phyloP scores from a whole-genome alignment of 2,329 filamentous ascomycete species.

The Eurotiales sp. region DNA sequence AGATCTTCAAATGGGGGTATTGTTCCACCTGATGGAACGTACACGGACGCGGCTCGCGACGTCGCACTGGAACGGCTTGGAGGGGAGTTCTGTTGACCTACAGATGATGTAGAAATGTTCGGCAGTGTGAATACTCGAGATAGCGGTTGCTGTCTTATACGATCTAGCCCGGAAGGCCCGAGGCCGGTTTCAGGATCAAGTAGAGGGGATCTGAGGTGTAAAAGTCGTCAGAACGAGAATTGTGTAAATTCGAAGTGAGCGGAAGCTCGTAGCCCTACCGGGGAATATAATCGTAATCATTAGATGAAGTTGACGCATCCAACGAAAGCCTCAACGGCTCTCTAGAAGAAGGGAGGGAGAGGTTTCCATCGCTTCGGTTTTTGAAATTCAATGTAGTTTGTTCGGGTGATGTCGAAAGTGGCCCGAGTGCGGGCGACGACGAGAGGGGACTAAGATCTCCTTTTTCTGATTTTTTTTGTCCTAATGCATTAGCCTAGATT shows the following conservation, averaged over 20 bases:
- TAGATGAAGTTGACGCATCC: constrained; percentile 58
- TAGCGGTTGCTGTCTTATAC: constrained; percentile 83
- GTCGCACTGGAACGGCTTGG: constrained; percentile 66
- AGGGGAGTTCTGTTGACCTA: constrained; percentile 60
- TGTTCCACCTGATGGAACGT: constrained; percentile 58
- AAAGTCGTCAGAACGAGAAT: constrained; percentile 14
- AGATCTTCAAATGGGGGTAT: constrained; percentile 82
- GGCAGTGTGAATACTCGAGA: constrained; percentile 63
- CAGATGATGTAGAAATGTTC: constrained; percentile 60
- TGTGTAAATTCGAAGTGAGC: background rate
- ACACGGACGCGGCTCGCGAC: constrained; percentile 50
- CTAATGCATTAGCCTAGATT: constrained; percentile 10
- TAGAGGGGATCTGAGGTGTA: constrained; percentile 64
- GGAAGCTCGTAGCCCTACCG: constrained; percentile 52
- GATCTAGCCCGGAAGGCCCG: constrained; percentile 79
- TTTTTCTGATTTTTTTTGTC: constrained; percentile 18
- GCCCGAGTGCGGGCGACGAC: constrained; percentile 32
- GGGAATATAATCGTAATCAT: constrained; percentile 66
- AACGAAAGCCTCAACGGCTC: constrained; percentile 69
- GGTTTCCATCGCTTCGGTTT: constrained; percentile 49
- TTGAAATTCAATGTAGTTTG: constrained; percentile 39
- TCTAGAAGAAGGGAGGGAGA: constrained; percentile 48
- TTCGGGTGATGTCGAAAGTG: constrained; percentile 34
- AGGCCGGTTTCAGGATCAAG: constrained; percentile 87
- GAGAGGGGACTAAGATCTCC: constrained; percentile 39